Evolutionary conservation across 2,329 filamentous ascomycete genomes (phyloP).

Genomic region (Penicillium sp.): DNA sequence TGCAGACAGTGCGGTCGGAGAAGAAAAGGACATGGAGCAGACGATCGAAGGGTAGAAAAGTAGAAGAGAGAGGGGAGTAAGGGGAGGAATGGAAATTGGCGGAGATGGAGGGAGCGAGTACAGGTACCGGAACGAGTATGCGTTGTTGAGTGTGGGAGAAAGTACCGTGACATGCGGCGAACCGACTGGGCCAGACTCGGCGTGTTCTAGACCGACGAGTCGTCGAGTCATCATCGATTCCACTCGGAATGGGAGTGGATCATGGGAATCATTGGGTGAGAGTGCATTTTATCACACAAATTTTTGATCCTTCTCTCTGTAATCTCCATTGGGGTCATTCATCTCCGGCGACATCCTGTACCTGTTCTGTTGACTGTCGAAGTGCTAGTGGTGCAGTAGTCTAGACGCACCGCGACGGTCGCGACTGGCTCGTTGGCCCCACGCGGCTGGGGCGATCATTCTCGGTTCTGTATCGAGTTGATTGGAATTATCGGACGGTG

Average conservation of each 20-base stretch:
- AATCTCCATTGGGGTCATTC: too few species aligned
- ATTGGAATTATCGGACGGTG: slow-evolving; percentile 8
- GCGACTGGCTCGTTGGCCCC: slow-evolving; percentile 11
- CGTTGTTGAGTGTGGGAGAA: background rate
- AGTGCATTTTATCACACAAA: too few species aligned
- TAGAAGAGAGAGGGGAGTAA: slow-evolving; percentile 10
- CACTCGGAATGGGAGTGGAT: too few species aligned
- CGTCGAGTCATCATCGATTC: slow-evolving; percentile 25
- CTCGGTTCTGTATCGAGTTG: slow-evolving; percentile 19
- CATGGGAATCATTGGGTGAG: too few species aligned
- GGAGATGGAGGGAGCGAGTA: slow-evolving; percentile 11
- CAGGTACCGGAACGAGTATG: slow-evolving; percentile 6
- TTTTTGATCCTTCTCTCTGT: too few species aligned
- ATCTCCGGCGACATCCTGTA: too few species aligned
- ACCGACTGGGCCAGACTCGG: slow-evolving; percentile 14
- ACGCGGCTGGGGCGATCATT: slow-evolving; percentile 20
- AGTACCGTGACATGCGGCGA: background rate
- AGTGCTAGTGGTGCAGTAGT: slow-evolving; percentile 11
- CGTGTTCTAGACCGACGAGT: slow-evolving; percentile 22
- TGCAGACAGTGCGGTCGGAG: slow-evolving; percentile 24
- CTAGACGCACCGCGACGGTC: slow-evolving; percentile 8
- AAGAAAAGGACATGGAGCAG: slow-evolving; percentile 17
- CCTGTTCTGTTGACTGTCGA: too few species aligned
- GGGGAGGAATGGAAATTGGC: slow-evolving; percentile 11
- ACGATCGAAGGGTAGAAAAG: slow-evolving; percentile 10